Conservation (phyloP, 2,329 filamentous ascomycete species). For the Colletotrichum cordylinicola region DNA sequence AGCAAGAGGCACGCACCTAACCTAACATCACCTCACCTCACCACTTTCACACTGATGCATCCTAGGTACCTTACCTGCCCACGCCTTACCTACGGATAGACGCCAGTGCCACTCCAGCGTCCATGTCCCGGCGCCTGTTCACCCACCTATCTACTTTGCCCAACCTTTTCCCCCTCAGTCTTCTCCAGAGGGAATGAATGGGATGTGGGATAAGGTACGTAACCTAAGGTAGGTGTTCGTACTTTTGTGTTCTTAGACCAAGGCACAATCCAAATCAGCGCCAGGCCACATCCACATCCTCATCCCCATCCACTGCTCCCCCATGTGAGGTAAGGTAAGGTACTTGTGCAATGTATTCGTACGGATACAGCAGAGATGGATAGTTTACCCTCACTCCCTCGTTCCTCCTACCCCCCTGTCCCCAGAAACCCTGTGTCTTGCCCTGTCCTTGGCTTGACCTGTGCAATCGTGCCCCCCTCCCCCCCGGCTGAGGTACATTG, state of each 20-base stretch:
- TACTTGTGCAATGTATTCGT: not conserved
- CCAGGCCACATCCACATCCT: not conserved
- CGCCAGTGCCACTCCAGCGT: not conserved
- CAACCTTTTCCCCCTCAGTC: not conserved
- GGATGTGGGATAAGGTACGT: too few species aligned
- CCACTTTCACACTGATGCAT: not conserved
- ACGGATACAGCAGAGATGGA: not conserved
- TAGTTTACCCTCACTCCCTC: conserved; percentile 5
- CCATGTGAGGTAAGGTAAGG: not conserved
- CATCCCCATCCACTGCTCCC: not conserved
- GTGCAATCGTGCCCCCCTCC: not conserved
- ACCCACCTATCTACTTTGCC: not conserved
- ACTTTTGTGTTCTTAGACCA: not conserved
- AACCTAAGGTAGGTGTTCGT: too few species aligned
- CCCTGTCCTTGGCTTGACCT: conserved; percentile 12
- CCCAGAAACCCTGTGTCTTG: conserved; percentile 16
- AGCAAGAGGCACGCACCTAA: not conserved
- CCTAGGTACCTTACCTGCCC: not conserved
- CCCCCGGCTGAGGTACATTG: not conserved
- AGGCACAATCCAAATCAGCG: not conserved
- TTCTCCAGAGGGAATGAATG: too few species aligned
- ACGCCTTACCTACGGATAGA: not conserved
- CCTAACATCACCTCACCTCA: not conserved
- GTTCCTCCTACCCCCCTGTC: not conserved
- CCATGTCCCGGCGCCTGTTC: not conserved